Base-by-base conservation (phyloP, 2,329 filamentous ascomycete genomes). In the Ophiocordyceps sinensis region DNA sequence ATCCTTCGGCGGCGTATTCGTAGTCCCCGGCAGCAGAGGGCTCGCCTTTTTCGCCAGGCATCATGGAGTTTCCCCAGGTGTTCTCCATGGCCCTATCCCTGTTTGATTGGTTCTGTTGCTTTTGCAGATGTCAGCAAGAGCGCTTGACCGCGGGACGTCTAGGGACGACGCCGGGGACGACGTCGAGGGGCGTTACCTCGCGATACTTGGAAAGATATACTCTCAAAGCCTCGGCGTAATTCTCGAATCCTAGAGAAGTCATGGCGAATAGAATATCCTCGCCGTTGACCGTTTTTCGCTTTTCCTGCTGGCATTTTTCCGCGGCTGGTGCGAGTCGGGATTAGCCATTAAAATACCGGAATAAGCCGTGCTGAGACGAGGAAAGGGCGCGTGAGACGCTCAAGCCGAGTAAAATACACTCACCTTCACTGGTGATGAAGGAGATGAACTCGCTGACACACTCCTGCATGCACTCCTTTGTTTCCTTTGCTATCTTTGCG, bases 391-490 rank as follows among this genome's bases (percentile, higher is more conserved):
- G 5, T 26, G 23, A 31, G 7, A 31, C 2, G 19, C 19, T 19
- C 19, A 19, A 19, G 19, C 3, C 19, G 19, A 19, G 3, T 6
- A 14, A 23, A 15, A 30, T 9, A 5, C 8, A 68, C 82, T 58
- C 63, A 94, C 91, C 91, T 74, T 98, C 91, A 62, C 89, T 96
- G 30, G 91, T 98, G 59, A 98, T 96, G 71, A 98, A 98, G 7
- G 86, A 94, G 69, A 98, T 98, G 64, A 98, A 98, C 67, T 98
- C 91, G 78, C 88, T 95, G 44, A 98, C 91, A 59, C 91, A 98
- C 64, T 98, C 91, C 64, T 98, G 91, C 91, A 98, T 96, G 66
- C 91, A 98, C 62, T 98, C 91, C 64, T 98, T 98, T 42, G 91
- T 91, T 61, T 98, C 91, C 61, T 98, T 98, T 45, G 88, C 88